Base-by-base conservation (phyloP, 2,329 filamentous ascomycete species). In the Trichothecium sympodiale region DNA sequence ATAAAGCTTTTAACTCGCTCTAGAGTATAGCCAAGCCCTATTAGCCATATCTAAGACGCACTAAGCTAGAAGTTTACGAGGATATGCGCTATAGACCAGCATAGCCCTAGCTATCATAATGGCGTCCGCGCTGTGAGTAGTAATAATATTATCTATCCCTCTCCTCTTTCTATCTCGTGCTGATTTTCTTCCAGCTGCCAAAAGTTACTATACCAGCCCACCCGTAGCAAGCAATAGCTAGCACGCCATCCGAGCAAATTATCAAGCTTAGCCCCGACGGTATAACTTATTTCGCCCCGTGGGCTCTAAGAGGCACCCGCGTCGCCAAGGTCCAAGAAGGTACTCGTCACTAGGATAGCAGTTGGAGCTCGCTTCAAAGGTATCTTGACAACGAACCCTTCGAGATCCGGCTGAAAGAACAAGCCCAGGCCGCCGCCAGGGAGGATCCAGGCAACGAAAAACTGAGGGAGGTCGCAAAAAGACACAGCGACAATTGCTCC, bases 401-500 rank as follows among this genome's bases (percentile, higher is more conserved):
- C 0, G 51, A 57, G 20, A 41, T 43, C 16, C 26, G 5, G 4
- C 34, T 39, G 3, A 55, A 52, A 34, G 15, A 33, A n/a, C 7
- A 30, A 4, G n/a, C 17, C 8, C 8, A 14, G 12, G 25, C n/a
- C 33, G 33, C n/a, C 17, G 9, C 8, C 33, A 35, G 38, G 17
- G 29, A 42, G 8, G 39, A 34, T 5, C n/a, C 7, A 29, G 34
- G 4, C n/a, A 23, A 1, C 13, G 36, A 0, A 14, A 49, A 3
- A 42, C 50, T 3, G 5, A 17, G 31, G 3, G 36, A 39, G 4
- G 36, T 32, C 4, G 20, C 40, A 20, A 56, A 57, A 32, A 30
- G 46, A 1, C 50, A 51, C 27, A 37, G 41, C 8, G 51, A 58
- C 31, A 58, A 54, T 6, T 50, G 55, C 15, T 52, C 47, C 27